Percentiles rank a stretch among this genome's conserved stretches.
Evolutionary conservation across 2,329 filamentous ascomycete species (phyloP).

Genomic region (Dactylellina parvicollis): DNA sequence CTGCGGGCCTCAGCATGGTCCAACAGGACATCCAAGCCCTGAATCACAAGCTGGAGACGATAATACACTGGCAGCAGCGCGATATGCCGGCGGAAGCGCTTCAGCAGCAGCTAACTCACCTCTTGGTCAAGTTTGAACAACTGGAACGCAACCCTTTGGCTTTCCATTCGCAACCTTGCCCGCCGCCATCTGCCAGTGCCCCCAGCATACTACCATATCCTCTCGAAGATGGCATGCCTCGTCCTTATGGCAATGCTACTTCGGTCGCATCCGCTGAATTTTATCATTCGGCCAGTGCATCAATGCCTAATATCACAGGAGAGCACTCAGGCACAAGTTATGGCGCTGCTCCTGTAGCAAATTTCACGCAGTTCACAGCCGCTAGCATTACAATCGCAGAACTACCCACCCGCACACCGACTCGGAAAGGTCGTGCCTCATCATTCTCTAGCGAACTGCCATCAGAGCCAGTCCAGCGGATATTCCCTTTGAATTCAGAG

Average conservation of each 20-base stretch:
- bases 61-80: slow-evolving; percentile 50
- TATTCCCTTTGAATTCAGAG: slow-evolving; percentile 7
- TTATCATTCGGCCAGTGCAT: slow-evolving; percentile 22
- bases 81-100: slow-evolving; percentile 39
- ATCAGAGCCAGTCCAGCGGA: not conserved
- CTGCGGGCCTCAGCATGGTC: slow-evolving; percentile 31
- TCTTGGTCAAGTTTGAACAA: slow-evolving; percentile 43
- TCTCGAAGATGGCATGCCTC: slow-evolving; percentile 36
- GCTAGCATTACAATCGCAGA: slow-evolving; percentile 17
- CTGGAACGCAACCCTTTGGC: slow-evolving; percentile 21
- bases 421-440: slow-evolving; percentile 9
- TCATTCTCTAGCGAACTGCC: slow-evolving; percentile 28
- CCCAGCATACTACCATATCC: slow-evolving; percentile 31
- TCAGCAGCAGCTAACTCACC: slow-evolving; percentile 36
- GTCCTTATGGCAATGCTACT: slow-evolving; percentile 16
- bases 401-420: slow-evolving; percentile 19
- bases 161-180: slow-evolving; percentile 5
- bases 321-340: not conserved
- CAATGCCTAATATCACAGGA: slow-evolving; percentile 24
- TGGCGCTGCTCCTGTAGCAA: not conserved
- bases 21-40: slow-evolving; percentile 36
- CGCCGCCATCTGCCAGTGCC: slow-evolving; percentile 5
- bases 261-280: slow-evolving; percentile 1
- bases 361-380: slow-evolving; percentile 12
- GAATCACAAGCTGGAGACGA: slow-evolving; percentile 45